Base-by-base conservation (phyloP, 2,329 filamentous ascomycete species). In the Penicillium sp. region DNA sequence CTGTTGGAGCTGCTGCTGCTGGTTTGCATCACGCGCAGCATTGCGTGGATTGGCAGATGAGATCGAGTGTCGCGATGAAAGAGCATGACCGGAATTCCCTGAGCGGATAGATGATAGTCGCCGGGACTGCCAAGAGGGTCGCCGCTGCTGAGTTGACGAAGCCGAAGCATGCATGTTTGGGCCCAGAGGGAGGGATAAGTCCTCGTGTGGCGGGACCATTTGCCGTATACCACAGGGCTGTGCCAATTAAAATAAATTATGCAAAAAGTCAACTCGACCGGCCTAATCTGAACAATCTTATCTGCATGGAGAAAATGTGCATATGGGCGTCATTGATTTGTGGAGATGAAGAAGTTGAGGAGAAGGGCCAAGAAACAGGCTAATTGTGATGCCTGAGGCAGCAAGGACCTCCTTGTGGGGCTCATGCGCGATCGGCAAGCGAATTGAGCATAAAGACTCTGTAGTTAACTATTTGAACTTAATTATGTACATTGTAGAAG, bases 81-180 rank as follows among this genome's bases (percentile, higher is more conserved):
- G 51, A 33, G 49, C 59, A 56, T 55, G 58, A n/a, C 54, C 50
- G 10, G 59, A 59, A 46, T 16, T 65, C 18, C 59, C 55, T 22
- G 65, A 66, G 16, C 61, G 67, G 10, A 63, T 44, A 4, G 70
- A 68, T 31, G 62, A 54, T 37, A 55, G 61, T 41, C 63, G 67
- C 37, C 59, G 65, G 2, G 66, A 67, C 46, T 65, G 72, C 67
- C 69, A 65, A 49, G 66, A 67, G 57, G 65, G 54, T 58, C 68
- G 70, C 44, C 67, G 68, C 64, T 68, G 67, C 63, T 69, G 65
- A 35, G 67, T 56, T 27, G 66, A 61, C 16, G 61, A 55, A 22
- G 59, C 56, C 41, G 71, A 63, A 50, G 69, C 57, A 54, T 74
- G 70, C 54, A 74, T 69, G 55, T 65, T 71, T 24, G 69, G 59